Evolutionary conservation across 106 monocot species (phyloP).

Genomic region (Dioscorea alata): DNA sequence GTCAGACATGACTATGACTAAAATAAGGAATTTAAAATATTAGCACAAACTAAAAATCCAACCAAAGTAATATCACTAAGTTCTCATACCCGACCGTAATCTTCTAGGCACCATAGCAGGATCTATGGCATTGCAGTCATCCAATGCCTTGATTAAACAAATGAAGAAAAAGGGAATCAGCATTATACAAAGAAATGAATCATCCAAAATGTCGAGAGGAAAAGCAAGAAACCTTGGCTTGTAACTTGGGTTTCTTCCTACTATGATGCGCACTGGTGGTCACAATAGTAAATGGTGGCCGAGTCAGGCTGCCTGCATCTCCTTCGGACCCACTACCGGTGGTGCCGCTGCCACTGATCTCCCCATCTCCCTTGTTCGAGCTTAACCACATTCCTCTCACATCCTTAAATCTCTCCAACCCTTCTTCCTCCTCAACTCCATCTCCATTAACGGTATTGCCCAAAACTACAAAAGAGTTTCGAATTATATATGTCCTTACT

Average conservation of each 20-base stretch:
- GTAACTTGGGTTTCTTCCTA: constrained; percentile 28
- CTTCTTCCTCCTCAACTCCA: not conserved
- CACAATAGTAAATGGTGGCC: constrained; percentile 1
- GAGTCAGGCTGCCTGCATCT: constrained; percentile 9
- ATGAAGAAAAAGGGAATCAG: not conserved
- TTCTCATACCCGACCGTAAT: constrained; percentile 36
- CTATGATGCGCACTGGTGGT: not conserved
- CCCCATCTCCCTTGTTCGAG: not conserved
- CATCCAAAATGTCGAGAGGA: not conserved
- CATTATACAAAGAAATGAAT: not conserved
- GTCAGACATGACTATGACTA: not conserved
- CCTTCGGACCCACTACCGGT: not conserved
- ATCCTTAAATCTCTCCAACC: not conserved
- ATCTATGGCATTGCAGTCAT: constrained; percentile 28
- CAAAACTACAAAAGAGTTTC: not conserved
- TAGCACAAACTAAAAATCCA: not conserved
- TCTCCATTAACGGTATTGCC: not conserved
- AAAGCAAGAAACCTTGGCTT: constrained; percentile 22
- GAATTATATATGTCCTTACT: no score
- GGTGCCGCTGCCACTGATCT: constrained; percentile 1
- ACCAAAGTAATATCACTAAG: not conserved
- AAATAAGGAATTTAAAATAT: not conserved
- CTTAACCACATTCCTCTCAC: constrained; percentile 7
- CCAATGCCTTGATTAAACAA: constrained; percentile 13
- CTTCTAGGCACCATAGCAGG: constrained; percentile 32